phyloP scores from a whole-genome alignment of 352 stramenopile genomes.

The Phytophthora palmivora region DNA sequence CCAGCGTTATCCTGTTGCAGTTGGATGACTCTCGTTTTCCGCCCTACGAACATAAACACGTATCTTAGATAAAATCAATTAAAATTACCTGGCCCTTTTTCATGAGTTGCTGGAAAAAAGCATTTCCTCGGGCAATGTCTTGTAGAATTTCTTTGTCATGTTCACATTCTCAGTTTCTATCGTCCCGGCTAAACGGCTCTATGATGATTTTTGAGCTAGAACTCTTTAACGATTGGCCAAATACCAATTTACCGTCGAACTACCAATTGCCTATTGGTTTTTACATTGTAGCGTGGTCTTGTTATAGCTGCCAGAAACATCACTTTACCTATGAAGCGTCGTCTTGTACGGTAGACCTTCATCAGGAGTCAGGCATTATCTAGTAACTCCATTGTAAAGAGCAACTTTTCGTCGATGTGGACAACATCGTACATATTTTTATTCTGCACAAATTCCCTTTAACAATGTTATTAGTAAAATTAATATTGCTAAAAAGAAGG shows the following conservation, averaged over 20 bases:
- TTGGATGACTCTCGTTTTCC: too few relatives aligned
- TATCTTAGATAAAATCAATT: too few relatives aligned
- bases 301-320: not conserved
- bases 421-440: not conserved
- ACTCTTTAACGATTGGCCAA: not conserved
- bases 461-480: not conserved
- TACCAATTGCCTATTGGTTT: too few relatives aligned
- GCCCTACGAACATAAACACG: too few relatives aligned
- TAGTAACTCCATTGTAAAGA: not conserved
- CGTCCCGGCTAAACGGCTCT: not conserved
- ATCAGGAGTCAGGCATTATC: not conserved
- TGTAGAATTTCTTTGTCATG: not conserved
- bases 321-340: not conserved
- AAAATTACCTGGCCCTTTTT: not conserved
- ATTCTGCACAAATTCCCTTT: not conserved
- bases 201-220: not conserved
- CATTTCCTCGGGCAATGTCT: not conserved
- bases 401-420: not conserved
- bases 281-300: too few relatives aligned
- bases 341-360: not conserved
- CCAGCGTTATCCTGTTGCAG: too few relatives aligned
- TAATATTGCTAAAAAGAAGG: not conserved
- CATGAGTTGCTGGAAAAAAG: not conserved
- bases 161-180: not conserved
- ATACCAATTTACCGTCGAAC: slow-evolving; percentile 1